Conservation (phyloP, 106 monocot species). For the Triglochin maritima region DNA sequence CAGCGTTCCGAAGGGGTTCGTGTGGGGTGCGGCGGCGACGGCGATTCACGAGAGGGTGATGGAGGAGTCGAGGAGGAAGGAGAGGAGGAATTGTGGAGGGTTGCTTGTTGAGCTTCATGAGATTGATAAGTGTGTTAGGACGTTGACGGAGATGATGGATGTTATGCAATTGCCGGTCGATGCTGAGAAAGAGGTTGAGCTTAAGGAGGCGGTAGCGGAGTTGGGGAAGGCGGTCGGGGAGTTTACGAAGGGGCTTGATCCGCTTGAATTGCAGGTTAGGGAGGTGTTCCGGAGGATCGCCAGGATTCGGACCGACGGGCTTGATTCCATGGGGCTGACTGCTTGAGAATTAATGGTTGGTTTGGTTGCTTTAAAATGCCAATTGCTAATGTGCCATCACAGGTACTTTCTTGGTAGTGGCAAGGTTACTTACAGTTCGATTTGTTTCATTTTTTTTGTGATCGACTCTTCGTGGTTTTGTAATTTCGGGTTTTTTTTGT, state of each 20-base stretch:
- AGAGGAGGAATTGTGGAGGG: slow-evolving; percentile 12
- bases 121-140: slow-evolving; percentile 11
- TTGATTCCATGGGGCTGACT: slow-evolving; percentile 5
- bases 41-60: slow-evolving; percentile 13
- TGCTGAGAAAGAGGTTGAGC: slow-evolving; percentile 8
- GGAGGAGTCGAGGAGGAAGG: slow-evolving; percentile 24
- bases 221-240: slow-evolving; percentile 1
- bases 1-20: slow-evolving; percentile 8
- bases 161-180: slow-evolving; percentile 9
- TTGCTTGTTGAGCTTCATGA: slow-evolving; percentile 19
- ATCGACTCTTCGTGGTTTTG: no score
- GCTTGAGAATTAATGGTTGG: background rate
- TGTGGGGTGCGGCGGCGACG: slow-evolving; percentile 8
- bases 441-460: no score
- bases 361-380: no score
- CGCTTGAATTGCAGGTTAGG: slow-evolving; percentile 14
- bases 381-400: no score
- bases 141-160: slow-evolving; percentile 18
- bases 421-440: no score
- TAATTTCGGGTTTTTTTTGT: no score
- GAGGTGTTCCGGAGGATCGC: slow-evolving; percentile 25
- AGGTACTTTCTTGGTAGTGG: no score
- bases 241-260: slow-evolving; percentile 14
- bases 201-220: slow-evolving; percentile 8
- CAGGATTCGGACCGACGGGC: slow-evolving; percentile 13